Evolutionary conservation across 164 flowering plant species (phyloP), one percentile per base, ranked within the genome.

Genomic region (Tetrastigma voinierianum): DNA sequence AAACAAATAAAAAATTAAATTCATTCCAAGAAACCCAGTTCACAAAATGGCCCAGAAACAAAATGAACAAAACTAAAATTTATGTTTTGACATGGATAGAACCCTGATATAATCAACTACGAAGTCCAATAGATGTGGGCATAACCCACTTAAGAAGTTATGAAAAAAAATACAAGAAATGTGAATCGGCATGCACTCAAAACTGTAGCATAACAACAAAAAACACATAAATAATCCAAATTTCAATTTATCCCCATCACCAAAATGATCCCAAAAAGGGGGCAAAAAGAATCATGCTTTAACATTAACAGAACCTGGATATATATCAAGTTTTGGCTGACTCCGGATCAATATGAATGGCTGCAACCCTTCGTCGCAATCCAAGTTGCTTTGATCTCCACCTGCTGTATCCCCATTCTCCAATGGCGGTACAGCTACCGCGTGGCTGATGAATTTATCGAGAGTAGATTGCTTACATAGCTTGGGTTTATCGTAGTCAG

Each of bases 261-360:
- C 17, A 61, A n/a, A 59, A n/a, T 3, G 44, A 44, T 15, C 13
- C 12, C 24, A 32, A 25, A 40, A 63, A 62, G 9, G 40, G 25
- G 14, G 10, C 47, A 6, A 56, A 43, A 1, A 14, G 18, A 14
- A 21, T 10, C 24, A 7, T 20, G 16, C 40, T 25, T 25, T 25
- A 7, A 20, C 4, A 10, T 5, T 2, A 40, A 62, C 2, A 24
- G 10, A 57, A 94, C 98, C 97, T 78, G 98, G 98, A 67, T 94
- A 94, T 54, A 90, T 84, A n/a, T 97, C 98, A 94, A 23, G 95
- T 88, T 67, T 90, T 87, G 46, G 97, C 97, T 16, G 97, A 90
- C 71, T 90, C 88, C 7, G 82, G 65, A 76, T 94, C 96, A 77
- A 91, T 79, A 10, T 65, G 67, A 24, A 81, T 63, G 65, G 49